Evolutionary conservation across 495 filamentous ascomycete species (phyloP), one percentile per base, ranked within the genome.

Genomic region (Margaritispora aquatica): DNA sequence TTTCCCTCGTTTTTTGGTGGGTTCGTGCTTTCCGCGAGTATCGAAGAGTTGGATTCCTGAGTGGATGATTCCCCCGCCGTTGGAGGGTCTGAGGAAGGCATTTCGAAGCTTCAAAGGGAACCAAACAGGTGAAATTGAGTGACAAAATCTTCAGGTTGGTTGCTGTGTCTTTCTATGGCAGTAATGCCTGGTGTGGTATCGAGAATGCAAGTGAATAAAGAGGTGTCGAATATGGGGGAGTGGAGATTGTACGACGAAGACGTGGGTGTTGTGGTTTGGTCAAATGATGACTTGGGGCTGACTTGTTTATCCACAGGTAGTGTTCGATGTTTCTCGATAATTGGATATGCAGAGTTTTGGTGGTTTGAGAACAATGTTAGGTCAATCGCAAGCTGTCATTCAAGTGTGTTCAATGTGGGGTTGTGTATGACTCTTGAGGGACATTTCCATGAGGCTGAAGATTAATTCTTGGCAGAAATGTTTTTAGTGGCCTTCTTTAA

Each of bases 1-100:
- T 13, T 27, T 50, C 31, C n/a, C 2, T 53, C 10, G 34, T 46
- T 11, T 15, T 49, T 13, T 19, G 1, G 1, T 41, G 52, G n/a
- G 22, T 27, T 27, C 4, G 17, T 3, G 11, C 5, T 22, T 50
- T 50, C 20, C 22, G 52, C 19, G 19, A 24, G 3, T 49, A 29
- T 22, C 8, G 56, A 2, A 19, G 54, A 13, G 13, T 23, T 21
- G 9, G 44, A 2, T 34, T 49, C 31, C 36, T 47, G 57, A 9
- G 11, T 4, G 17, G 57, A 24, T 46, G 38, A 9, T 44, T 44
- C 38, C 8, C 23, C 44, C 46, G 20, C 57, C 24, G 55, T 8
- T 20, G 57, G 54, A 51, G 51, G 41, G 47, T 64, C 53, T 24
- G 62, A 60, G 21, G 62, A 56, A 23, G 62, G 62, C 62, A 64